Evolutionary conservation across 1,284 basidiomycete species (phyloP).

Genomic region (Marasmius fiardii): DNA sequence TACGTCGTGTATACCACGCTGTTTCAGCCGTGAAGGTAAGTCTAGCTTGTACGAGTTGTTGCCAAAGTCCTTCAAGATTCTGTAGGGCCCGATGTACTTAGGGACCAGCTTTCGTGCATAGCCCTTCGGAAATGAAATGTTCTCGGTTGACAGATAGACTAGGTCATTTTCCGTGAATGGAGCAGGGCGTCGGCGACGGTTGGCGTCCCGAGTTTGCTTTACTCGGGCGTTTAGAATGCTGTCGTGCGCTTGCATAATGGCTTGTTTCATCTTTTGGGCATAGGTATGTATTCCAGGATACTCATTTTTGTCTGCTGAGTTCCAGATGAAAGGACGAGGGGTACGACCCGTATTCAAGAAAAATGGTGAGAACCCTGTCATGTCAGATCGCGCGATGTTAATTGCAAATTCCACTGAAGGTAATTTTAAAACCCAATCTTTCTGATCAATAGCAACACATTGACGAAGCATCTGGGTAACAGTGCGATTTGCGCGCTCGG

Average conservation of each 20-base stretch:
- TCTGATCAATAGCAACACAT: slow-evolving; percentile 14
- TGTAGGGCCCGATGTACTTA: slow-evolving; percentile 30
- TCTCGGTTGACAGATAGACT: slow-evolving; percentile 28
- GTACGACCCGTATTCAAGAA: slow-evolving; percentile 29
- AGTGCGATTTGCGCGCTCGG: slow-evolving; percentile 20
- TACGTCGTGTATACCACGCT: slow-evolving; percentile 23
- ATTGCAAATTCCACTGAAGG: slow-evolving; percentile 21
- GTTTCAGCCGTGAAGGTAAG: slow-evolving; percentile 20
- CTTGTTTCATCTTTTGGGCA: slow-evolving; percentile 20
- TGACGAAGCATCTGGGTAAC: slow-evolving; percentile 20
- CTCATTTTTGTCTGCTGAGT: slow-evolving; percentile 13
- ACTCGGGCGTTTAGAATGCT: slow-evolving; percentile 24
- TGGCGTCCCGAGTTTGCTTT: slow-evolving; percentile 25
- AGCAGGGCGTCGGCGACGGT: slow-evolving; percentile 15
- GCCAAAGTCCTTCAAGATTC: slow-evolving; percentile 19
- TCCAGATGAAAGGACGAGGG: slow-evolving; percentile 26
- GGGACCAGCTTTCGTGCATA: slow-evolving; percentile 24
- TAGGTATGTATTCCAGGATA: slow-evolving; percentile 22
- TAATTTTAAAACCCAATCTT: slow-evolving; percentile 17
- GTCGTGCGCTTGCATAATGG: slow-evolving; percentile 24
- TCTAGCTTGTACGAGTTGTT: slow-evolving; percentile 24
- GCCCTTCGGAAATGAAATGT: slow-evolving; percentile 25
- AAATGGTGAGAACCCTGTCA: slow-evolving; percentile 29
- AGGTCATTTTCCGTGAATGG: slow-evolving; percentile 23
- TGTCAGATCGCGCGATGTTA: slow-evolving; percentile 21